Evolutionary conservation across 306 rosid species (phyloP), one percentile per base, ranked within the genome.

Genomic region (Begonia masoniana): DNA sequence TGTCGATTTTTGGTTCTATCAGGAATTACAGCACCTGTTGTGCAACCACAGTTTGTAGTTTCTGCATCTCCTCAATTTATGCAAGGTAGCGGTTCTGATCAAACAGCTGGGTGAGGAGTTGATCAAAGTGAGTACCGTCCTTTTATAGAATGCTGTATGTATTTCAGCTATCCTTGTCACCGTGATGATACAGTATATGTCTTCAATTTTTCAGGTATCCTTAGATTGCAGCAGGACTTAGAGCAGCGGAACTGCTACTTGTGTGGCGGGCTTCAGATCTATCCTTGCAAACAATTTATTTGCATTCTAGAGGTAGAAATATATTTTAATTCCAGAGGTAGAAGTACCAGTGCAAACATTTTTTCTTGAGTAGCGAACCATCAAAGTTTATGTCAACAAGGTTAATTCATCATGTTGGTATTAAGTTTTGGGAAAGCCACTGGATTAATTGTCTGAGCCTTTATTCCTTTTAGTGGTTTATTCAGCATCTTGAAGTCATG

Each of bases 241-340:
- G 94, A 82, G 89, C 87, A 80, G 87, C 74, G 85, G 85, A 72
- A 76, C 97, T 89, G 97, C 94, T 82, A 85, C 95, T 66, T 78
- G 84, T 76, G 87, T 85, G 97, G 94, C 80, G 69, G 97, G 81
- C 87, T 80, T 82, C 94, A 73, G 78, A 76, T 82, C 85, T 80
- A 85, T 89, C 95, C 97, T 85, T 76, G 95, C 91, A 85, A 78
- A 77, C 77, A 78, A 82, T 68, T 76, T 80, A 78, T 78, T 80
- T 89, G 95, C 95, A 85, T 89, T 82, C 87, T 85, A 89, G 82
- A 82, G 97, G 97, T 89, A 82, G 62, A 55, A 31, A 31, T 31
- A 31, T 31, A 31, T 31, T 31, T 31, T 6, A 31, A 3, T 31
- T 31, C 39, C 39, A 31, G 39, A 31, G 39, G 39, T 31, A 31